phyloP scores from a whole-genome alignment of 1,284 basidiomycete species.

The Rhodotorula sp. region DNA sequence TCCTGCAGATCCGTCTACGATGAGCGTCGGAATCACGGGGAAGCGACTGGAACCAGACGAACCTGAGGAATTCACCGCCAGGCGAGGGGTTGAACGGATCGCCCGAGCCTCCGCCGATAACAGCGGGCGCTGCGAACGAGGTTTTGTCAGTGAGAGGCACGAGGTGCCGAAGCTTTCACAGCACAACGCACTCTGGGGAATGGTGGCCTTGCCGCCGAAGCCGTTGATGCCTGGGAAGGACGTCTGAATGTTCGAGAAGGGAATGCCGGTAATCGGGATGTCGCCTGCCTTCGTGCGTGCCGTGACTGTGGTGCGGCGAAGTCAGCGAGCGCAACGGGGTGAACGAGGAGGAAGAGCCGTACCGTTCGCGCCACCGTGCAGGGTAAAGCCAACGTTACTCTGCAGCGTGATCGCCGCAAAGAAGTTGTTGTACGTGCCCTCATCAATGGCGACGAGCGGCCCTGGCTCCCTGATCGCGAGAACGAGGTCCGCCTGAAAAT shows the following conservation, averaged over 20 bases:
- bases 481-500: constrained; percentile 20
- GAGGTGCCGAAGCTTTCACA: too few relatives aligned
- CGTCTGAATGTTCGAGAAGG: constrained; percentile 51
- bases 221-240: constrained; percentile 31
- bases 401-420: constrained; percentile 27
- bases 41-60: neutral
- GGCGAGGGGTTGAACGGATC: constrained; percentile 18
- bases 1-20: constrained; percentile 2
- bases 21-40: neutral
- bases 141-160: constrained; percentile 36
- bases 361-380: constrained; percentile 33
- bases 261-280: constrained; percentile 65
- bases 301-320: constrained; percentile 51
- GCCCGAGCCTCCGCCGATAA: constrained; percentile 21
- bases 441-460: constrained; percentile 17
- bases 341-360: neutral
- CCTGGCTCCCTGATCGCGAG: constrained; percentile 19
- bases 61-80: constrained; percentile 26
- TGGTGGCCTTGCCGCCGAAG: constrained; percentile 42
- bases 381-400: constrained; percentile 14
- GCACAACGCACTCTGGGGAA: constrained; percentile 25
- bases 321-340: neutral
- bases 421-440: constrained; percentile 20
- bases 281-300: constrained; percentile 67
- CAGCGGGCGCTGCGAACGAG: constrained; percentile 41